Percentiles rank a stretch among this genome's conserved stretches.
These are phyloP conservation scores for Heterobasidion parviporum DNA, from an alignment of 1,284 basidiomycete genomes.

Conservation along the genomic window DNA sequence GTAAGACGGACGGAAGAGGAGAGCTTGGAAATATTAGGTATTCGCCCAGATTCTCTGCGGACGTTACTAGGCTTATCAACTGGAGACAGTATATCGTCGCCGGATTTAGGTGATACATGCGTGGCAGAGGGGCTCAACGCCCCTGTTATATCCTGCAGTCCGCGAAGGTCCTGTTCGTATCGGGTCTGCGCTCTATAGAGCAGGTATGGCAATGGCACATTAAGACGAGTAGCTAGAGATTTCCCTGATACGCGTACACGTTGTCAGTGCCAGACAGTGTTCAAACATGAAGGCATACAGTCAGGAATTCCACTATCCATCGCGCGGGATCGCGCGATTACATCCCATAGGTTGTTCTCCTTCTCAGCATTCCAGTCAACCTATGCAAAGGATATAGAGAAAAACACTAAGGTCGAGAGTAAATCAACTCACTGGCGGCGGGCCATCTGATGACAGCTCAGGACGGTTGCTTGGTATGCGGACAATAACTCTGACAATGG, in stretches of 20 bases:
- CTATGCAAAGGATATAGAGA: constrained; percentile 25
- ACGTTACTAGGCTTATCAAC: constrained; percentile 8
- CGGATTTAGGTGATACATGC: constrained; percentile 14
- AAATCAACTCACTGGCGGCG: constrained; percentile 47
- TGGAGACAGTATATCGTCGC: constrained; percentile 4
- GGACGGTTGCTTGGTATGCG: constrained; percentile 70
- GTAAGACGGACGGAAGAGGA: constrained; percentile 10
- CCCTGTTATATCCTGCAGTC: constrained; percentile 60
- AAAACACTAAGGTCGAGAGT: constrained; percentile 1
- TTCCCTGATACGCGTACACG: constrained; percentile 46
- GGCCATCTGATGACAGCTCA: constrained; percentile 52
- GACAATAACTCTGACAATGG: constrained; percentile 59
- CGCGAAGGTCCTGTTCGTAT: constrained; percentile 74
- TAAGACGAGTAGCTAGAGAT: constrained; percentile 65
- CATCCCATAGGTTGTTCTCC: constrained; percentile 76
- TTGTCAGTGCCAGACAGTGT: neutral
- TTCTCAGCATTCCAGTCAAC: constrained; percentile 78
- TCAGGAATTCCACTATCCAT: constrained; percentile 63
- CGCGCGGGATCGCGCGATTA: constrained; percentile 65
- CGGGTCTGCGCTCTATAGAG: constrained; percentile 71
- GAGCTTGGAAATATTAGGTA: constrained; percentile 7
- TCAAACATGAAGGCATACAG: constrained; percentile 40
- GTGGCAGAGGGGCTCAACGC: constrained; percentile 32
- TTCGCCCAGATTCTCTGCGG: constrained; percentile 11
- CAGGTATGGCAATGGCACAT: constrained; percentile 73